Evolutionary conservation across 441 rosid species (phyloP).

Genomic region (Aquilaria agallochum): DNA sequence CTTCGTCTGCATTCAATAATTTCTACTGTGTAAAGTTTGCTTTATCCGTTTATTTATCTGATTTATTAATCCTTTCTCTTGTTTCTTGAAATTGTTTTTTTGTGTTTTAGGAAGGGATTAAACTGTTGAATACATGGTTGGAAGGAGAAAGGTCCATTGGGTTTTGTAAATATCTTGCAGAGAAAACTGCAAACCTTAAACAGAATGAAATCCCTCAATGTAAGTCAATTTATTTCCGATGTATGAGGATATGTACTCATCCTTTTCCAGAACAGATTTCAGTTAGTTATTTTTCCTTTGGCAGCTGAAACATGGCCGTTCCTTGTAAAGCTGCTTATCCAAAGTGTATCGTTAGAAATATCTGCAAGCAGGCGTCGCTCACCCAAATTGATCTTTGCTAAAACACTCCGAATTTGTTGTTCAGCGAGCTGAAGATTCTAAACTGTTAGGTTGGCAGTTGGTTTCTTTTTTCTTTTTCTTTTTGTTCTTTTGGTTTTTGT

Average conservation of each 20-base stretch:
- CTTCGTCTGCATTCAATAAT: too few species aligned
- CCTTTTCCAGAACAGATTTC: slow-evolving; percentile 14
- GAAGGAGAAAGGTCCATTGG: slow-evolving; percentile 65
- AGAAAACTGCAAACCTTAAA: slow-evolving; percentile 62
- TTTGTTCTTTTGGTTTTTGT: slow-evolving; percentile 3
- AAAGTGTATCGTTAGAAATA: slow-evolving; percentile 71
- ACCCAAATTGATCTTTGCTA: slow-evolving; percentile 65
- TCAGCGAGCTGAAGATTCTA: slow-evolving; percentile 74
- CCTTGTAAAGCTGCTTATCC: slow-evolving; percentile 60
- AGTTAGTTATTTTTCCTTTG: slow-evolving; percentile 22
- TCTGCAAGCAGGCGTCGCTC: slow-evolving; percentile 63
- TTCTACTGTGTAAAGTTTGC: too few species aligned
- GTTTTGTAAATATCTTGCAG: slow-evolving; percentile 69
- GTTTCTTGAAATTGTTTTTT: not conserved
- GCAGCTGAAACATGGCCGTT: slow-evolving; percentile 97
- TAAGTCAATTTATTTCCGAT: slow-evolving; percentile 26
- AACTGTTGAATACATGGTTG: slow-evolving; percentile 79
- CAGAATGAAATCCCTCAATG: slow-evolving; percentile 71
- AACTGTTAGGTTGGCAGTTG: slow-evolving; percentile 57
- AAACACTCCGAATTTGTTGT: slow-evolving; percentile 64
- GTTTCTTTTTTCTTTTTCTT: slow-evolving; percentile 3
- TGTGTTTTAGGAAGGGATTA: slow-evolving; percentile 66
- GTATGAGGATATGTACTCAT: not conserved
- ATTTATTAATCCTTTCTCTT: not conserved
- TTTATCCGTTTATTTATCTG: not conserved